phyloP scores from a whole-genome alignment of 106 monocot genomes.

The Gastrodia elata region DNA sequence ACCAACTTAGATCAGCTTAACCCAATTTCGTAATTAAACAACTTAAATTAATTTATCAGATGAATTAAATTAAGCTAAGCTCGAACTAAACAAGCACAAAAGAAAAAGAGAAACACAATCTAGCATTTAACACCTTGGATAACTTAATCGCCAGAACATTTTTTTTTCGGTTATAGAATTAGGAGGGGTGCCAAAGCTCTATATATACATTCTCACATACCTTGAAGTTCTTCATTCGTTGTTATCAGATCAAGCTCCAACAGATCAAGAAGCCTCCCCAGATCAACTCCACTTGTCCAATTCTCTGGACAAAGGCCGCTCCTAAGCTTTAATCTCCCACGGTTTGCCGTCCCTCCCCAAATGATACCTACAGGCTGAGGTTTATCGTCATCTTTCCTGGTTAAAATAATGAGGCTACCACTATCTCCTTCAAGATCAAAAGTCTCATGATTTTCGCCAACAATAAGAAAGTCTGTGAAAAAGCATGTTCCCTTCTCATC shows the following conservation, averaged over 20 bases:
- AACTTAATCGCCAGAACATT: too few species aligned
- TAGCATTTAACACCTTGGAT: too few species aligned
- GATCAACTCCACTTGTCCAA: conserved; percentile 96
- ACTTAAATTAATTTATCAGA: too few species aligned
- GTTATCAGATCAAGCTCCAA: conserved; percentile 91
- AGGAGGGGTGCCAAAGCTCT: too few species aligned
- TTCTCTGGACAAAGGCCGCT: conserved; percentile 76
- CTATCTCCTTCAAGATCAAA: conserved; percentile 98
- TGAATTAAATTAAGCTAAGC: too few species aligned
- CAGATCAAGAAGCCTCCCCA: conserved; percentile 86
- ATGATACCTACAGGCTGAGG: conserved; percentile 80
- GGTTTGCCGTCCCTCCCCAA: conserved; percentile 91
- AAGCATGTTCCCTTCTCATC: conserved; percentile 93
- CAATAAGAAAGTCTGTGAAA: conserved; percentile 90
- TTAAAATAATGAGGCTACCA: conserved; percentile 84
- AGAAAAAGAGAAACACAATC: too few species aligned
- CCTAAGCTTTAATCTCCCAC: conserved; percentile 78
- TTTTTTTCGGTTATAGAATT: too few species aligned
- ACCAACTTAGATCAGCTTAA: too few species aligned
- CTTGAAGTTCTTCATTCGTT: conserved; percentile 63
- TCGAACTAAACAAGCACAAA: too few species aligned
- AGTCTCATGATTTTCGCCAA: conserved; percentile 84
- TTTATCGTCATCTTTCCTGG: conserved; percentile 47
- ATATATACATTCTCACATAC: too few species aligned
- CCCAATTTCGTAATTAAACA: too few species aligned